Conservation (phyloP, 139 green algal species). For the Auxenochlorella protothecoides region DNA sequence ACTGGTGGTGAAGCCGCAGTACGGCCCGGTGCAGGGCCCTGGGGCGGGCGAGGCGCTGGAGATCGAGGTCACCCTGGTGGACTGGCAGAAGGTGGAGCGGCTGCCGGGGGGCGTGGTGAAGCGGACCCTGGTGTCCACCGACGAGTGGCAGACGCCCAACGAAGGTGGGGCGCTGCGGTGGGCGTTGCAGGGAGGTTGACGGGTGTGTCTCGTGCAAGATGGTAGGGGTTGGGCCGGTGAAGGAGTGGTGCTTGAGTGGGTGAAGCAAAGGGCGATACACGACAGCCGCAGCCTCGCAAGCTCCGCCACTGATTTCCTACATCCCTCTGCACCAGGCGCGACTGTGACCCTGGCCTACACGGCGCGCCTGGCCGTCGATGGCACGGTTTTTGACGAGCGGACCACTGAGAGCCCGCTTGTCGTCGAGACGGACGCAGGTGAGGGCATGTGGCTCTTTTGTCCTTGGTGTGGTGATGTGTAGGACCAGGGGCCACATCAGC, state of each 20-base stretch:
- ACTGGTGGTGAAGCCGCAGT: slow-evolving; percentile 53
- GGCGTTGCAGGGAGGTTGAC: too few relatives aligned
- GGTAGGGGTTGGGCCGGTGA: too few relatives aligned
- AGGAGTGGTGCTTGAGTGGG: too few relatives aligned
- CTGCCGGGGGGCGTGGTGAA: slow-evolving; percentile 53
- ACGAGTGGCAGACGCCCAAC: slow-evolving; percentile 63
- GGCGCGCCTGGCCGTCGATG: slow-evolving; percentile 30
- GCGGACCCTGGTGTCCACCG: slow-evolving; percentile 58
- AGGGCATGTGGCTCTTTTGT: slow-evolving; percentile 1
- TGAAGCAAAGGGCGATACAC: too few relatives aligned
- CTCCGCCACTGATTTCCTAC: neutral
- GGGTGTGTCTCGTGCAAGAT: too few relatives aligned
- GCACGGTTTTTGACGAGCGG: slow-evolving; percentile 53
- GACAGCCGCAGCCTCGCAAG: neutral
- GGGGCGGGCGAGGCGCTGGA: slow-evolving; percentile 26
- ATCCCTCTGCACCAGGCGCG: slow-evolving; percentile 36
- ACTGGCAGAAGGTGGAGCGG: slow-evolving; percentile 52
- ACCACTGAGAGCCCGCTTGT: slow-evolving; percentile 43
- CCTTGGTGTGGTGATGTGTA: too few relatives aligned
- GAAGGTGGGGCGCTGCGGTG: slow-evolving; percentile 8
- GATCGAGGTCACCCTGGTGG: slow-evolving; percentile 59
- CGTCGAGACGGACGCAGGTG: slow-evolving; percentile 57
- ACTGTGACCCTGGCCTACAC: slow-evolving; percentile 50
- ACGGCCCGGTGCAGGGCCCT: neutral
- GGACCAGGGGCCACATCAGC: too few relatives aligned